Evolutionary conservation across 2,329 filamentous ascomycete species (phyloP).

Genomic region (Calonectria henricotiae): DNA sequence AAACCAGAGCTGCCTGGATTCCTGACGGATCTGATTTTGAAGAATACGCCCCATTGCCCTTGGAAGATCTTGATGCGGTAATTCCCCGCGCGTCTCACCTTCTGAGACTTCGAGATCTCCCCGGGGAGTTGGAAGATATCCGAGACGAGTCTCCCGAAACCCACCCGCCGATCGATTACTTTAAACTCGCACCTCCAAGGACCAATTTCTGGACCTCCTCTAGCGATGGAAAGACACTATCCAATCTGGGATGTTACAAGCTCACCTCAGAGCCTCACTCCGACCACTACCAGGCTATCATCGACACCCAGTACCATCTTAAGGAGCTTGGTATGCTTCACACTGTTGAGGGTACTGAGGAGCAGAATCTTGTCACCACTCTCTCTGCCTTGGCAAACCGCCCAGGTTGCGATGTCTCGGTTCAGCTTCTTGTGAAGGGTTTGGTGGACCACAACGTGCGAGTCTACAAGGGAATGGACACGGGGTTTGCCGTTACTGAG

Average conservation of each 20-base stretch:
- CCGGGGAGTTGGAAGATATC: not conserved
- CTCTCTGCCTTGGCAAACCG: constrained; percentile 20
- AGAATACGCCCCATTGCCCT: not conserved
- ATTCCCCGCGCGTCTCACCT: constrained; percentile 35
- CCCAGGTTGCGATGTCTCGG: constrained; percentile 1
- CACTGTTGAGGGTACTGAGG: constrained; percentile 37
- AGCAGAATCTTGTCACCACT: constrained; percentile 35
- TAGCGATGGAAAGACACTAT: constrained; percentile 32
- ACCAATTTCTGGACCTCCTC: constrained; percentile 39
- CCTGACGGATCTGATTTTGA: constrained; percentile 19
- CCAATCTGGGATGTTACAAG: constrained; percentile 38
- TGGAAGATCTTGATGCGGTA: constrained; percentile 10
- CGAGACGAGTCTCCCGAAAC: constrained; percentile 22
- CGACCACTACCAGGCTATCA: constrained; percentile 39
- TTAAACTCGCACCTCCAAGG: constrained; percentile 31
- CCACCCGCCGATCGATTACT: constrained; percentile 31
- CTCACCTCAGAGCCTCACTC: constrained; percentile 37
- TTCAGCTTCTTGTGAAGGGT: constrained; percentile 30
- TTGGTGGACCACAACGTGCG: constrained; percentile 30
- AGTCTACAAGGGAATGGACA: constrained; percentile 40
- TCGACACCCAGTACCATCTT: constrained; percentile 39
- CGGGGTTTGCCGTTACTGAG: constrained; percentile 37
- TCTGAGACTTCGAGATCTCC: constrained; percentile 30
- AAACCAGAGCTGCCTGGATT: constrained; percentile 25
- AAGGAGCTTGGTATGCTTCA: constrained; percentile 40